These are phyloP conservation scores for Hypoxylon intermedium DNA, from an alignment of 495 filamentous ascomycete genomes.

Conservation along the genomic window DNA sequence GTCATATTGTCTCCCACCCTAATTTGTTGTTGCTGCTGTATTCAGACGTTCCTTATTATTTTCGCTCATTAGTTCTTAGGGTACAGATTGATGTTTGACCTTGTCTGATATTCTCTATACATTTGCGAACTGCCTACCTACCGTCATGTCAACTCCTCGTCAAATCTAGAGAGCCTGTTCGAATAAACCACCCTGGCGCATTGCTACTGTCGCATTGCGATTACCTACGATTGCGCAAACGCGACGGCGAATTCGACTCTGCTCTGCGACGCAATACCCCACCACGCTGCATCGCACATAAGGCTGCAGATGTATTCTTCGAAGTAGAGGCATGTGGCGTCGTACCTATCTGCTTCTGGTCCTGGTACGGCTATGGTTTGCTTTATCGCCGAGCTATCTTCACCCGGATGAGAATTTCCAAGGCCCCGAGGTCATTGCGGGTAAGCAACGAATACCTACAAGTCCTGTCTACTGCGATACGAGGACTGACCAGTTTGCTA, in stretches of 20 bases:
- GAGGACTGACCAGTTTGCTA: slow-evolving; percentile 9
- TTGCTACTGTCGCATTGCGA: background rate
- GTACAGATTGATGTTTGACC: too few species aligned
- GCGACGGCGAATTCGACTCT: background rate
- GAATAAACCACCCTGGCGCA: too few species aligned
- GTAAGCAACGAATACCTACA: slow-evolving; percentile 62
- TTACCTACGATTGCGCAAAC: background rate
- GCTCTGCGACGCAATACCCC: background rate
- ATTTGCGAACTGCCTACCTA: too few species aligned
- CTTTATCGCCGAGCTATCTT: slow-evolving; percentile 91
- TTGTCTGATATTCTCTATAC: too few species aligned
- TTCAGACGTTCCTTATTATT: slow-evolving; percentile 11
- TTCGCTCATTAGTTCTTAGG: background rate
- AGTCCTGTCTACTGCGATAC: too few species aligned
- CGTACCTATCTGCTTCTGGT: slow-evolving; percentile 85
- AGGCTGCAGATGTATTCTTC: slow-evolving; percentile 25
- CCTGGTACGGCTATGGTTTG: slow-evolving; percentile 90
- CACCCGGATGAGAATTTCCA: slow-evolving; percentile 99
- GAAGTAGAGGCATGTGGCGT: slow-evolving; percentile 76
- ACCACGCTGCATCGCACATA: slow-evolving; percentile 6
- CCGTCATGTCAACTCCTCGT: too few species aligned
- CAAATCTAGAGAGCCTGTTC: too few species aligned
- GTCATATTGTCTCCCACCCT: slow-evolving; percentile 24
- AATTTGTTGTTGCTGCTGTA: slow-evolving; percentile 24
- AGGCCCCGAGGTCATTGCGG: slow-evolving; percentile 94